Percentiles rank a stretch among this genome's conserved stretches.
Evolutionary conservation across 345 rosid genomes (phyloP).

Genomic region (Durio zibethinus): DNA sequence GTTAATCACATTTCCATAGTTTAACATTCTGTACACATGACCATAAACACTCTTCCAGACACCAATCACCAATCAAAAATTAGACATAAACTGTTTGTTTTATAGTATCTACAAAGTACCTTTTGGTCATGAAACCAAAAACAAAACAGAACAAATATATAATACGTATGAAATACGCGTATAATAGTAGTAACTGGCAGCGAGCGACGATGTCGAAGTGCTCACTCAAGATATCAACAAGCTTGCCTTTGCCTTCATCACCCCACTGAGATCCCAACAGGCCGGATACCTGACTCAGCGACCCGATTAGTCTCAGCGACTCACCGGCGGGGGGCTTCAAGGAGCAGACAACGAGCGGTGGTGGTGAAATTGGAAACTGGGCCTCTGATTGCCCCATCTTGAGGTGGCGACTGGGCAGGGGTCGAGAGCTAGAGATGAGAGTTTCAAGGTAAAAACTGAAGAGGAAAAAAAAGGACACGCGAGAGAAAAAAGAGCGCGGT

Average conservation of each 20-base stretch:
- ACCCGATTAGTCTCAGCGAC: constrained; percentile 45
- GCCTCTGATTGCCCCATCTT: constrained; percentile 19
- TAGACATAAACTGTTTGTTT: not conserved
- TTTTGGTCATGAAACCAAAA: not conserved
- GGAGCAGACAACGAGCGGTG: constrained; percentile 40
- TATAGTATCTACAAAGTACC: not conserved
- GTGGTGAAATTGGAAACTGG: not conserved
- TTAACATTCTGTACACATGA: not conserved
- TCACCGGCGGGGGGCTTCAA: constrained; percentile 31
- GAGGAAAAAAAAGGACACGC: not conserved
- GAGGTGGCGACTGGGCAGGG: constrained; percentile 18
- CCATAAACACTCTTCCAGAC: not conserved
- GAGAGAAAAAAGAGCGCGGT: not conserved
- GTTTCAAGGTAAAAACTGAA: constrained; percentile 19
- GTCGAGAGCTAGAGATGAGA: constrained; percentile 35
- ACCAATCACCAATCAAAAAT: not conserved
- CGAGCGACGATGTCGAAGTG: constrained; percentile 97
- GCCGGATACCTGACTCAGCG: constrained; percentile 84
- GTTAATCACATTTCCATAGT: not conserved
- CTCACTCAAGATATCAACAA: constrained; percentile 80
- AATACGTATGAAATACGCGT: not conserved
- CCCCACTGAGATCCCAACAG: constrained; percentile 95
- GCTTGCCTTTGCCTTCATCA: constrained; percentile 98
- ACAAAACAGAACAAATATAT: not conserved
- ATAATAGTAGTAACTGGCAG: constrained; percentile 57